These are phyloP conservation scores for Coelastrella sp. DNA, from an alignment of 139 green algal species.

Conservation along the genomic window DNA sequence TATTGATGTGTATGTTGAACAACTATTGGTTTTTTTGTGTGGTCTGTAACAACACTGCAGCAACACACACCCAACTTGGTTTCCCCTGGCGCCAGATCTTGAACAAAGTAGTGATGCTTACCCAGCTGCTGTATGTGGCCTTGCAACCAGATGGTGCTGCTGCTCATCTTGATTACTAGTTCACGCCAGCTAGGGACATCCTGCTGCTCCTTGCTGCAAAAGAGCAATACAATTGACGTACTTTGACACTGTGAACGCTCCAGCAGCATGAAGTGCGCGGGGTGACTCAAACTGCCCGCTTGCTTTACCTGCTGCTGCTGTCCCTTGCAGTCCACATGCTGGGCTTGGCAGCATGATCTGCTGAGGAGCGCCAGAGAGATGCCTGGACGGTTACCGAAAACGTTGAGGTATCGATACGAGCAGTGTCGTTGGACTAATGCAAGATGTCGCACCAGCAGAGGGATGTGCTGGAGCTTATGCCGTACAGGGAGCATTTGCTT, in stretches of 20 bases:
- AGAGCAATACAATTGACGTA: background rate
- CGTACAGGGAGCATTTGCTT: background rate
- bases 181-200: background rate
- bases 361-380: background rate
- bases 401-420: background rate
- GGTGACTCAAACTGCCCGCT: too few relatives aligned
- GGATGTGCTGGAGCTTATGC: background rate
- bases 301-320: constrained; percentile 3
- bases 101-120: too few relatives aligned
- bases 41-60: too few relatives aligned
- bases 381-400: background rate
- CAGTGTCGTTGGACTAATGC: background rate
- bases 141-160: background rate
- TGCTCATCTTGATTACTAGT: background rate
- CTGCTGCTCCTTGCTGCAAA: background rate
- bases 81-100: too few relatives aligned
- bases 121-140: background rate
- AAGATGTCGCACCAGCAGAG: background rate
- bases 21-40: too few relatives aligned
- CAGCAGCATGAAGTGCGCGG: too few relatives aligned
- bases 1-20: too few relatives aligned
- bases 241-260: background rate
- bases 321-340: background rate
- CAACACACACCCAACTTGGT: too few relatives aligned
- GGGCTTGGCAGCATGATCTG: background rate